A percentile compares a stretch with the other conserved stretches of the same genome.
Conservation (phyloP, 306 rosid species). For the Cyclanthera cordifolia region DNA sequence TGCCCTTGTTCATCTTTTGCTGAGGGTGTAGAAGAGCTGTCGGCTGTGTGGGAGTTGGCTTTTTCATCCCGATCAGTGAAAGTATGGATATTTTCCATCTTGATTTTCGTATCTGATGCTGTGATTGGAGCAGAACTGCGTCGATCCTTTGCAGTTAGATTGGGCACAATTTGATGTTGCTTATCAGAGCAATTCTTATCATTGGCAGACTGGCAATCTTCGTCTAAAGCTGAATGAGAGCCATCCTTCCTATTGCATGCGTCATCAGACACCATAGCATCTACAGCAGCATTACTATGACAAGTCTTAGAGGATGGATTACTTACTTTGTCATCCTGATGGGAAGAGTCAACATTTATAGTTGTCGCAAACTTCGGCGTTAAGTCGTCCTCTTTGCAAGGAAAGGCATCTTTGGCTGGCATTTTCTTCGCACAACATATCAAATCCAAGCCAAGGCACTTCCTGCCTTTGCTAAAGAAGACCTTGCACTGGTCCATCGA, state of each 20-base stretch:
- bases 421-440: conserved; percentile 34
- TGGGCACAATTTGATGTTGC: conserved; percentile 10
- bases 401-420: conserved; percentile 40
- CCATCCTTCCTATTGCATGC: conserved; percentile 22
- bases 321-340: conserved; percentile 18
- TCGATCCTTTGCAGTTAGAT: conserved; percentile 23
- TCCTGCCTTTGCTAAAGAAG: conserved; percentile 84
- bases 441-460: conserved; percentile 71
- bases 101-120: neutral
- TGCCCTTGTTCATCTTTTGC: conserved; percentile 24
- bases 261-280: conserved; percentile 24
- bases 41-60: neutral
- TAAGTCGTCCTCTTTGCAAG: conserved; percentile 20
- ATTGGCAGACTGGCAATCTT: conserved; percentile 24
- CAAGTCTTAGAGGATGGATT: neutral
- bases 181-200: conserved; percentile 1
- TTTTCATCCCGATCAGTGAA: neutral
- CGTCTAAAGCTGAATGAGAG: conserved; percentile 25
- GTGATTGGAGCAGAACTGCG: conserved; percentile 16
- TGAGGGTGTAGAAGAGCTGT: neutral
- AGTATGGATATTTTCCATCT: neutral
- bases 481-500: conserved; percentile 78
- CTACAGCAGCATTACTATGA: conserved; percentile 12
- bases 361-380: too few species aligned
- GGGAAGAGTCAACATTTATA: conserved; percentile 18